Evolutionary conservation across 176 grass and related monocot genomes (phyloP).

Genomic region (Typha latifolia): DNA sequence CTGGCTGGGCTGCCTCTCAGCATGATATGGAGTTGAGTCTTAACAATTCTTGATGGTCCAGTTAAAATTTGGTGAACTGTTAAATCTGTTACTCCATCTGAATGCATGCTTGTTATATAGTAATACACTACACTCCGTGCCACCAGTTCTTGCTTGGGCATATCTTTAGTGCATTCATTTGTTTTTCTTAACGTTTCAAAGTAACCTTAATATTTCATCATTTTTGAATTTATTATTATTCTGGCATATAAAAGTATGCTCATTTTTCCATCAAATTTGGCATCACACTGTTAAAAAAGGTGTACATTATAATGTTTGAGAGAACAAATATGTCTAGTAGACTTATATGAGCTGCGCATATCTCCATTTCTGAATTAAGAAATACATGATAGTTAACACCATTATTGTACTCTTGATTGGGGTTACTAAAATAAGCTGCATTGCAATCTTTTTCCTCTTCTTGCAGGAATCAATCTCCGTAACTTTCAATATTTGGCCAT

Average conservation of each 20-base stretch:
- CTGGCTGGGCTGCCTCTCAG: conserved; percentile 75
- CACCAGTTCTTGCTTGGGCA: background rate
- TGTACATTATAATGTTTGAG: too few relatives aligned
- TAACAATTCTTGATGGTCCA: conserved; percentile 22
- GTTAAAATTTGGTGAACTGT: background rate
- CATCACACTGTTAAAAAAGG: too few relatives aligned
- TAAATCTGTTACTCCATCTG: background rate
- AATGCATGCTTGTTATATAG: conserved; percentile 2
- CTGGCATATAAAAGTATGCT: too few relatives aligned
- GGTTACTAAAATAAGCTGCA: conserved; percentile 6
- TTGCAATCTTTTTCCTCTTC: conserved; percentile 2
- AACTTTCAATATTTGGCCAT: conserved; percentile 53
- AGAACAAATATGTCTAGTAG: too few relatives aligned
- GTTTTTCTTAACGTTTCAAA: background rate
- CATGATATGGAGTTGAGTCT: conserved; percentile 77
- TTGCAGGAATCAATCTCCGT: conserved; percentile 35
- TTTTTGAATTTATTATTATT: too few relatives aligned
- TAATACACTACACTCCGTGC: background rate
- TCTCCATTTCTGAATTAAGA: background rate
- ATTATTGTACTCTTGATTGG: background rate
- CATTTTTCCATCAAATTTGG: too few relatives aligned
- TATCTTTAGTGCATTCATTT: background rate
- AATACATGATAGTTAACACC: background rate
- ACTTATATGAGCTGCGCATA: background rate
- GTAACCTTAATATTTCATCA: too few relatives aligned